Evolutionary conservation across 2,329 filamentous ascomycete species (phyloP), one percentile per base, ranked within the genome.

Genomic region (Chaetothyriales sp.): DNA sequence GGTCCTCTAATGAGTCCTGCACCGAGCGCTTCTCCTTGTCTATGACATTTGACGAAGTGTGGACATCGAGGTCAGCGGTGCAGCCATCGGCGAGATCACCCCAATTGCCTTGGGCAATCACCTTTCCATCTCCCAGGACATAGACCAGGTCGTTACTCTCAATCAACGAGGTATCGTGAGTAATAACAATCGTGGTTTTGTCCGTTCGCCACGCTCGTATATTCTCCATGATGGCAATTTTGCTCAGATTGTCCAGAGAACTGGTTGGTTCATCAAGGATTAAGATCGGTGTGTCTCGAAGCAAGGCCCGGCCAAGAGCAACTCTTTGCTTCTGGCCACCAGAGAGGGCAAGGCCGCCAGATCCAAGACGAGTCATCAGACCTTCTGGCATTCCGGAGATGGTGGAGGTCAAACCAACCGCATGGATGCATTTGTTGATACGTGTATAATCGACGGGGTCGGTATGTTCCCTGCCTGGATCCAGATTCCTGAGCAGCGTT

Each of bases 111-210:
- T 39, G 32, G 32, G 32, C 32, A 15, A 83, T 75, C 0, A 95
- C 70, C 0, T 63, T 63, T 0, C 85, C 83, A 9, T 79, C 68
- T 28, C 90, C 82, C 63, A 96, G 70, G 9, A 95, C 76, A 57
- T 89, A 94, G 0, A 93, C 76, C 55, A 83, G 89, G 55, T 96
- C 88, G 0, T 80, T 65, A 0, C 78, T 68, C 3, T 69, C 64
- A 8, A 96, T 90, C 57, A 90, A 84, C 0, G 79, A 76, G 28
- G 92, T 76, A 56, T 96, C 87, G 61, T 96, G 90, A 0, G 92
- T 95, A 59, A 96, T 90, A 57, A 96, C 79, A 48, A 96, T 85
- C 0, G 90, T 96, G 0, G 89, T 95, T 63, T 86, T 92, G 0
- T 77, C 82, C 36, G 68, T 70, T 19, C 92, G 76, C 90, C 88